phyloP scores from a whole-genome alignment of 129 eudicot genomes.

The Flaveria sonorensis region DNA sequence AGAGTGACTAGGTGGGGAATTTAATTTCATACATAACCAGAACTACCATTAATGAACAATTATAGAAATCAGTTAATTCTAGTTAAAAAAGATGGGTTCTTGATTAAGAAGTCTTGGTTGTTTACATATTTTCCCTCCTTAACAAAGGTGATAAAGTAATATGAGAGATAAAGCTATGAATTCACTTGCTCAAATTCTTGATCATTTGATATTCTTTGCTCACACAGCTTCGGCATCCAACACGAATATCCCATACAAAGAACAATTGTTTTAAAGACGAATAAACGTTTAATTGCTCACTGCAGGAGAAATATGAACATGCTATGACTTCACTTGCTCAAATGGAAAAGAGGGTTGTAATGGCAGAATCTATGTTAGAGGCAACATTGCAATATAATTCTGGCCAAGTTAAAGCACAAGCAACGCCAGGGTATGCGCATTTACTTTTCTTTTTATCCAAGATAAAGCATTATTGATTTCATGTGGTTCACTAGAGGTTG shows the following conservation, averaged over 20 bases:
- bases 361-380: slow-evolving; percentile 91
- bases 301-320: slow-evolving; percentile 72
- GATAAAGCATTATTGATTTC: neutral
- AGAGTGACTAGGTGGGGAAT: too few species aligned
- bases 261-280: neutral
- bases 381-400: slow-evolving; percentile 87
- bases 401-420: slow-evolving; percentile 65
- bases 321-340: slow-evolving; percentile 63
- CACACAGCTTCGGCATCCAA: neutral
- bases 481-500: neutral
- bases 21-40: too few species aligned
- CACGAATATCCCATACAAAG: neutral
- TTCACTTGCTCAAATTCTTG: neutral
- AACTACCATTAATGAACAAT: too few species aligned
- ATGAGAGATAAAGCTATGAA: neutral
- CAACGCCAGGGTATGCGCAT: slow-evolving; percentile 45
- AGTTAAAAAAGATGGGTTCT: neutral
- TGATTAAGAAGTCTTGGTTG: neutral
- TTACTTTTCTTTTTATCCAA: neutral
- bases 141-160: neutral
- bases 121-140: neutral
- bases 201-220: neutral
- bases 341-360: slow-evolving; percentile 81
- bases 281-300: neutral
- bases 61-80: neutral